These are phyloP conservation scores for Xylaria sp. DNA, from an alignment of 2,329 filamentous ascomycete genomes.

Conservation along the genomic window DNA sequence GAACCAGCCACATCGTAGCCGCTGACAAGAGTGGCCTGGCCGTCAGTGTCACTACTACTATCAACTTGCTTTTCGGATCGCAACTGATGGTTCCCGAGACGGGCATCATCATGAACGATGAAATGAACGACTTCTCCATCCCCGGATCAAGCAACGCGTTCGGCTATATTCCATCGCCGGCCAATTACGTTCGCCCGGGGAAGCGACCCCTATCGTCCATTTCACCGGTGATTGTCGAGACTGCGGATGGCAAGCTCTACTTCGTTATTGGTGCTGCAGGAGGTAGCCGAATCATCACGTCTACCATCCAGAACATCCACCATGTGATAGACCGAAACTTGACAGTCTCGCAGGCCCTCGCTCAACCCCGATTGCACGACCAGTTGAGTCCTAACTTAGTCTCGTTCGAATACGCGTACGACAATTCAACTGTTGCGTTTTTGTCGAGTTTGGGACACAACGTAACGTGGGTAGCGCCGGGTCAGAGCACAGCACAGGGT, in stretches of 20 bases:
- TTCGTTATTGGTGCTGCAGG: slow-evolving; percentile 79
- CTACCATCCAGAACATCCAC: slow-evolving; percentile 78
- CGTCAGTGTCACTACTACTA: slow-evolving; percentile 78
- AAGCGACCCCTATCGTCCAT: slow-evolving; percentile 83
- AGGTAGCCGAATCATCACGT: slow-evolving; percentile 82
- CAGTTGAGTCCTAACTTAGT: slow-evolving; percentile 75
- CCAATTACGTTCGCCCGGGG: slow-evolving; percentile 76
- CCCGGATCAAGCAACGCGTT: slow-evolving; percentile 74
- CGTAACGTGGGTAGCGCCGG: slow-evolving; percentile 71
- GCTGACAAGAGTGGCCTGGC: slow-evolving; percentile 74
- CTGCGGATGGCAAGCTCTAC: slow-evolving; percentile 69
- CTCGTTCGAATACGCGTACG: slow-evolving; percentile 73
- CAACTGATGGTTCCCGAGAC: slow-evolving; percentile 80
- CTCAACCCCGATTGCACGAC: slow-evolving; percentile 76
- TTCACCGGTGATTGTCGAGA: slow-evolving; percentile 76
- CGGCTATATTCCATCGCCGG: slow-evolving; percentile 74
- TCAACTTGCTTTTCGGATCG: slow-evolving; percentile 82
- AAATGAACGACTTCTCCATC: slow-evolving; percentile 77
- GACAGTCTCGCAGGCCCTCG: slow-evolving; percentile 67
- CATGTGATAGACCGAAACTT: slow-evolving; percentile 73
- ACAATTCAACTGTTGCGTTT: slow-evolving; percentile 71
- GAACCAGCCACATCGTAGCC: slow-evolving; percentile 70
- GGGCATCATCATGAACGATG: slow-evolving; percentile 73
- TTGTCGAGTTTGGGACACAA: slow-evolving; percentile 74
- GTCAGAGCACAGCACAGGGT: slow-evolving; percentile 74